Base-by-base conservation (phyloP, 1,139 yeast species). In the Blastobotrys serpentis region DNA sequence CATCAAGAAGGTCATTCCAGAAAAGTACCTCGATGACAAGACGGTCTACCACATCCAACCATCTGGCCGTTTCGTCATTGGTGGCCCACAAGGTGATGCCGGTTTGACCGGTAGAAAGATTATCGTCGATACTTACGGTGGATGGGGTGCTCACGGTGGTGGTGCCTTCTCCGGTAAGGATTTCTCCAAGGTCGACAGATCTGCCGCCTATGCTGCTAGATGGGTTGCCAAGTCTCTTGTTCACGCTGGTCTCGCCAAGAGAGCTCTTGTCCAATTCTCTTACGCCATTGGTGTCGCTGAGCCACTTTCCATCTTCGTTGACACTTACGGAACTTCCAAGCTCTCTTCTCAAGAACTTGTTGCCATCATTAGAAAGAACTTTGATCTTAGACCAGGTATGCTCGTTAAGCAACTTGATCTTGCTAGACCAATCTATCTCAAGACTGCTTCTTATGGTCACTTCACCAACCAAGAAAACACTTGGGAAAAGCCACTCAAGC, bases 101-200 rank as follows among this genome's bases (percentile, higher is more conserved):
- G 99, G 99, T 79, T 79, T 92, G 68, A 92, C 99, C 63, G 99
- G 99, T 74, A 89, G 99, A 79, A 92, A 92, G 81, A 92, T 92
- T 73, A 92, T 92, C 69, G 99, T 92, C 70, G 99, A 92, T 76
- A 95, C 98, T 58, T 92, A 92, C 77, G 99, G 99, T 79, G 98
- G 99, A 66, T 94, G 98, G 94, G 97, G 98, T 76, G 98, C 98
- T 66, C 98, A 92, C 80, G 99, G 99, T 77, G 99, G 99, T 81
- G 99, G 99, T 82, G 98, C 98, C 60, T 92, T 94, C 89, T 86
- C 96, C 57, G 99, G 99, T 76, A 92, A 92, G 81, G 99, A 92
- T 76, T 92, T 88, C 86, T 88, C 98, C 71, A 92, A 92, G 82
- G 99, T 92, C 68, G 99, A 92, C 76, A 88, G 99, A 80, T 92